Base-by-base conservation (phyloP, 2,329 filamentous ascomycete genomes). In the Tympanopsis confertula region DNA sequence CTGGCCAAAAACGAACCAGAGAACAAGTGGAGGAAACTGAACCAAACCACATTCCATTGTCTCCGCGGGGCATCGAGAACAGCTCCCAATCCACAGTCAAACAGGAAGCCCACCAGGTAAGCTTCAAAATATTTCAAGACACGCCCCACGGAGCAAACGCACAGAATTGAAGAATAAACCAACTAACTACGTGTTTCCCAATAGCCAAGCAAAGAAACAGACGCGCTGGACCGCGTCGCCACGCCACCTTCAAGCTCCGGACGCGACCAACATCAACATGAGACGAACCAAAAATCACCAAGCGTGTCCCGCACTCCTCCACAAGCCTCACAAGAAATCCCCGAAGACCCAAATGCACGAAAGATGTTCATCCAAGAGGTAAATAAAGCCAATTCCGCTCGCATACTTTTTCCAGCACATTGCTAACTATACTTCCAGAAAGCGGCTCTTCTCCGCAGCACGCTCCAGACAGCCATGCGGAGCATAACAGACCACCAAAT, bases 341-440 rank as follows among this genome's bases (percentile, higher is more conserved):
- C 54, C 13, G 49, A 50, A 24, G 56, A 62, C 26, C 53, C 58
- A 18, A 43, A 51, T 24, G 51, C 54, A 20, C 53, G 59, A 24
- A 58, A 56, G 42, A 36, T 50, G 24, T 62, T 62, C 39, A 61
- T 62, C 35, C 52, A 61, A 49, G 44, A 61, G 44, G 59, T 62
- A 40, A 49, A 47, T 19, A 36, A 38, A 14, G 13, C 26, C 20
- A 17, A 14, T 12, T 22, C 24, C 24, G 24, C 24, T 10, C 7
- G 10, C 10, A 37, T 3, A 4, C 20, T 19, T 38, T 20, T 35
- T 18, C 30, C 7, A 13, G 10, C 12, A 7, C 30, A 13, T 18
- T 10, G 17, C 17, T 28, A 36, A 5, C 7, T 28, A 30, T 17
- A 19, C n/a, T 29, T 13, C 30, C 36, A 62, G 59, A 62, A 58